Evolutionary conservation across 768 basidiomycete genomes (phyloP).

Genomic region (Lentinus brumalis): DNA sequence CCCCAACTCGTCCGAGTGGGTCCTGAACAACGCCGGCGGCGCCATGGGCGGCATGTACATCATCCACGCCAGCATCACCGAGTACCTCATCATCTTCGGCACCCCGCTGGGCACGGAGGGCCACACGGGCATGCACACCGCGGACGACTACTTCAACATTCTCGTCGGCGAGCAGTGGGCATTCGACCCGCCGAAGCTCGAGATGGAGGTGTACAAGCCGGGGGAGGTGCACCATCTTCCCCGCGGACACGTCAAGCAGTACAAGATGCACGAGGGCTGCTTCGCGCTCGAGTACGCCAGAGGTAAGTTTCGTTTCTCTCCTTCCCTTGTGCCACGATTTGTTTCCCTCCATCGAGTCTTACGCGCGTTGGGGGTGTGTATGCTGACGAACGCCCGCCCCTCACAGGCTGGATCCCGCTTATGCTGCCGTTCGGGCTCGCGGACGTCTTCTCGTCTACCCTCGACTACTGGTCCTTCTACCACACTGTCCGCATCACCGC

Average conservation of each 20-base stretch:
- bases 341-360: neutral
- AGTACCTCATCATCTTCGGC: constrained; percentile 95
- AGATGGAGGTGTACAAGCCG: constrained; percentile 82
- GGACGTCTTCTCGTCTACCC: constrained; percentile 84
- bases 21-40: constrained; percentile 96
- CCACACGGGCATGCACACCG: constrained; percentile 90
- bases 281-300: constrained; percentile 95
- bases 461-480: constrained; percentile 83
- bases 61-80: constrained; percentile 95
- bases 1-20: constrained; percentile 76
- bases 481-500: constrained; percentile 76
- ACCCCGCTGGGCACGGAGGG: constrained; percentile 97
- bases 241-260: constrained; percentile 89
- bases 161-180: constrained; percentile 95
- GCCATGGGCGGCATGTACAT: constrained; percentile 99
- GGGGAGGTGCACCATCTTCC: constrained; percentile 86
- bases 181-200: constrained; percentile 75
- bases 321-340: neutral
- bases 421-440: constrained; percentile 96
- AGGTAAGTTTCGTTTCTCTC: constrained; percentile 50
- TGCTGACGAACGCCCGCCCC: neutral
- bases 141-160: constrained; percentile 98
- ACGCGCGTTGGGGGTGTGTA: neutral
- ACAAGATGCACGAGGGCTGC: constrained; percentile 96
- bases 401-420: constrained; percentile 90